Base-by-base conservation (phyloP, 2,329 filamentous ascomycete species). In the Aureobasidium pullulans region DNA sequence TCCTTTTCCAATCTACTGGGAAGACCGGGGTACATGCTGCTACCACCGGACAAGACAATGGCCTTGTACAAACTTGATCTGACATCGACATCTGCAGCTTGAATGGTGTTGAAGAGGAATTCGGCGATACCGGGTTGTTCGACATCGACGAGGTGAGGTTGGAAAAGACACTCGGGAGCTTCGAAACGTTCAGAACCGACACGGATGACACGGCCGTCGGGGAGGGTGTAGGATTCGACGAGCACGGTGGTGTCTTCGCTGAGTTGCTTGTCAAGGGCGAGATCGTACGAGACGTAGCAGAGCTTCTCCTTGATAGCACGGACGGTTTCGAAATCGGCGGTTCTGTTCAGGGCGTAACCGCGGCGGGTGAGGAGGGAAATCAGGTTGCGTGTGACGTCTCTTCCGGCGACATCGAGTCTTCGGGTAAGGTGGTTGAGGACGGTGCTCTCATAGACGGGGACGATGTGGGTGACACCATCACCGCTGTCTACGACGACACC, bases 231-330 rank as follows among this genome's bases (percentile, higher is more conserved):
- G 71, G 90, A 95, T 76, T 99, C 94, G 10, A 99, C 94, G 59
- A 99, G 80, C 8, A 96, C 91, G 1, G 94, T 99, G 15, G 94
- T 99, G 69, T 99, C 94, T 77, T 99, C 94, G 70, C 90, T 95
- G 64, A 99, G 84, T 67, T 89, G 86, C 78, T 97, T 92, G 80
- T 99, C 94, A 59, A 99, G 81, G 75, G 96, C 91, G 60, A 99
- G 84, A 74, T 99, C 94, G 79, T 97, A 99, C 11, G 92, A 96
- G 60, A 99, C 93, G 74, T 99, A 99, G 82, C 94, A 97, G 54
- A 99, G 88, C 82, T 99, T 99, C 81, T 99, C 94, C 79, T 99
- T 99, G 80, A 99, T 97, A 75, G 97, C 93, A 63, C 94, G 89
- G 60, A 99, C 94, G 4, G 94, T 99, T 77, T 99, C 94, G 75